Conservation (phyloP, 83 land plant genomes). For the Diphasiastrum complanatum region DNA sequence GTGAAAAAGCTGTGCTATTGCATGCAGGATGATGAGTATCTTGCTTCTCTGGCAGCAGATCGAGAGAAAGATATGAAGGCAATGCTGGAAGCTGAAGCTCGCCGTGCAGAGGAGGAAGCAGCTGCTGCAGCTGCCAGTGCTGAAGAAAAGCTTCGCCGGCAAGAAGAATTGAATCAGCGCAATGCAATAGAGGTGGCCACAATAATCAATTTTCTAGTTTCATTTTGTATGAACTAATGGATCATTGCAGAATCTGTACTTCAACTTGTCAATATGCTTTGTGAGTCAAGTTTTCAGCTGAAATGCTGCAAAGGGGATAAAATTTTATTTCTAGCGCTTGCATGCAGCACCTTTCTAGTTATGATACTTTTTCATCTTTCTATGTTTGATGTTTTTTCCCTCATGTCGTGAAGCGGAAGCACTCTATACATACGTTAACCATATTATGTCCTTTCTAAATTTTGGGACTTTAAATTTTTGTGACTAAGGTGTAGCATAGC, state of each 20-base stretch:
- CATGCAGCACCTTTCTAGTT: constrained; percentile 16
- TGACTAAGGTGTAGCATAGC: too few species aligned
- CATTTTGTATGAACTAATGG: background rate
- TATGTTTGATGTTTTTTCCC: background rate
- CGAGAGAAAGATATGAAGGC: constrained; percentile 69
- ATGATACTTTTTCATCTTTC: background rate
- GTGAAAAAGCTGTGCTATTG: constrained; percentile 1
- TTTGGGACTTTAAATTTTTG: too few species aligned
- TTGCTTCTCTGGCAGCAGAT: constrained; percentile 84
- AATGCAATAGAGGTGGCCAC: constrained; percentile 56
- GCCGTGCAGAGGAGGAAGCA: constrained; percentile 36
- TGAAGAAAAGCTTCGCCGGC: constrained; percentile 45
- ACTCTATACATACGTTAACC: too few species aligned
- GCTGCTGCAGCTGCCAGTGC: constrained; percentile 54
- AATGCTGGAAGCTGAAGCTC: constrained; percentile 48
- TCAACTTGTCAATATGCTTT: background rate
- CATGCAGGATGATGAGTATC: constrained; percentile 79
- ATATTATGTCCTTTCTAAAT: too few species aligned
- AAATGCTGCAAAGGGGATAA: too few species aligned
- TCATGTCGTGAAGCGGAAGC: too few species aligned
- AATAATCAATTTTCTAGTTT: background rate
- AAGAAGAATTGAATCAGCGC: constrained; percentile 45
- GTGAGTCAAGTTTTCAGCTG: background rate
- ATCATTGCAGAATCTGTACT: background rate
- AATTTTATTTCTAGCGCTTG: background rate